A percentile compares a stretch with the other conserved stretches of the same genome.
These are phyloP conservation scores for Podospora pseudocomata DNA, from an alignment of 495 filamentous ascomycete genomes.

Conservation along the genomic window DNA sequence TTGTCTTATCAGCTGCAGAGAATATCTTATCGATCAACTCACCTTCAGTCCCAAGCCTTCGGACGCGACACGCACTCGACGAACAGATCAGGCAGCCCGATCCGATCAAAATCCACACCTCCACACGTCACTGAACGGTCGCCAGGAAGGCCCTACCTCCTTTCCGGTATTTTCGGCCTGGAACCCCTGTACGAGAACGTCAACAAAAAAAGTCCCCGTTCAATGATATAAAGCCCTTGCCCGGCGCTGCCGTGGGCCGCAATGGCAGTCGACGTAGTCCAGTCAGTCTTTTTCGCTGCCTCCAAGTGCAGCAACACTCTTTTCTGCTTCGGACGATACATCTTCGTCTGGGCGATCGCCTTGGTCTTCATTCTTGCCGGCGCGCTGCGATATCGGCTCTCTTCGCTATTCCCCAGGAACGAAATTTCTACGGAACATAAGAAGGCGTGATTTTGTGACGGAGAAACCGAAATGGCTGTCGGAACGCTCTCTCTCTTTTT, in stretches of 20 bases:
- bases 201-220: neutral
- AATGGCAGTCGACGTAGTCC: neutral
- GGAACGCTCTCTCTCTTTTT: constrained; percentile 35
- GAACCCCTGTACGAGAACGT: neutral
- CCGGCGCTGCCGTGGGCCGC: constrained; percentile 17
- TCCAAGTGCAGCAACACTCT: constrained; percentile 37
- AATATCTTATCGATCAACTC: neutral
- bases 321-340: constrained; percentile 37
- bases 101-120: neutral
- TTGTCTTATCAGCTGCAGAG: neutral
- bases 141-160: neutral
- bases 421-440: neutral
- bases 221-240: neutral
- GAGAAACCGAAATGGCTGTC: constrained; percentile 39
- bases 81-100: neutral
- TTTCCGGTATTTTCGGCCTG: neutral
- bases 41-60: neutral
- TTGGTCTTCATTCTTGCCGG: constrained; percentile 31
- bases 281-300: neutral
- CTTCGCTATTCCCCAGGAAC: constrained; percentile 1
- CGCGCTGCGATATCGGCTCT: constrained; percentile 25
- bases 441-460: neutral
- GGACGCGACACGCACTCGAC: neutral
- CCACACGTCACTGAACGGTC: neutral
- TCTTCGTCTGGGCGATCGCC: constrained; percentile 42